phyloP scores from a whole-genome alignment of 352 stramenopile species.

The Phytophthora europaea region DNA sequence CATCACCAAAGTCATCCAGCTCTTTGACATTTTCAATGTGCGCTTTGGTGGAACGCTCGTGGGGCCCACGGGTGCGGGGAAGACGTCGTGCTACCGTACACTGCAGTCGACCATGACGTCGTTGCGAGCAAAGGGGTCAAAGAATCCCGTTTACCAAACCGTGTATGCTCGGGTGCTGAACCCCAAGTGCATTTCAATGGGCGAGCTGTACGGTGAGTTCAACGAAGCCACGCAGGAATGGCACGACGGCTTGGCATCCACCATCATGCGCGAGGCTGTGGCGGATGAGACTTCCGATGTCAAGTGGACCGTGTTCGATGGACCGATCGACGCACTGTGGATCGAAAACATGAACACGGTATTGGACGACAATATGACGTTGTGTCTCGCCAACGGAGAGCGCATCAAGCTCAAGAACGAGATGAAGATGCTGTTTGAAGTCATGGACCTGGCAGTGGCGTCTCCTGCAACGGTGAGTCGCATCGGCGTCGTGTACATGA shows the following conservation, averaged over 20 bases:
- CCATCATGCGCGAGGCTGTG: conserved; percentile 84
- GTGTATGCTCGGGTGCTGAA: conserved; percentile 82
- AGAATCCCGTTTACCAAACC: conserved; percentile 86
- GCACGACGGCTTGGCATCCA: conserved; percentile 86
- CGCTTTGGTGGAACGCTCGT: conserved; percentile 93
- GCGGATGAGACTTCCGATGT: conserved; percentile 68
- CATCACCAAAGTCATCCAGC: conserved; percentile 94
- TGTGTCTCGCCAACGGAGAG: conserved; percentile 95
- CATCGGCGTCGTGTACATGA: conserved; percentile 85
- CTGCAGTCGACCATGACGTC: conserved; percentile 90
- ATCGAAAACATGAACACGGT: conserved; percentile 98
- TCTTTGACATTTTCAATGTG: conserved; percentile 96
- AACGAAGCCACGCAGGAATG: conserved; percentile 92
- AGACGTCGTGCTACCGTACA: conserved; percentile 91
- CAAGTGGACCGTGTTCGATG: conserved; percentile 95
- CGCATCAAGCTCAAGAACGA: conserved; percentile 90
- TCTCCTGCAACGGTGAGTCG: conserved; percentile 92
- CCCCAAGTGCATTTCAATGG: conserved; percentile 90
- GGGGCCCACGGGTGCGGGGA: conserved; percentile 84
- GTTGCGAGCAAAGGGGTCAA: conserved; percentile 61
- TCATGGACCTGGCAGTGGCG: conserved; percentile 93
- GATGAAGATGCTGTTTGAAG: conserved; percentile 96
- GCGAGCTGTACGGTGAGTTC: conserved; percentile 89
- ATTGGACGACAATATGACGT: conserved; percentile 96
- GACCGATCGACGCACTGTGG: conserved; percentile 95